phyloP scores from a whole-genome alignment of 352 stramenopile species.

The Peronospora belbahrii region DNA sequence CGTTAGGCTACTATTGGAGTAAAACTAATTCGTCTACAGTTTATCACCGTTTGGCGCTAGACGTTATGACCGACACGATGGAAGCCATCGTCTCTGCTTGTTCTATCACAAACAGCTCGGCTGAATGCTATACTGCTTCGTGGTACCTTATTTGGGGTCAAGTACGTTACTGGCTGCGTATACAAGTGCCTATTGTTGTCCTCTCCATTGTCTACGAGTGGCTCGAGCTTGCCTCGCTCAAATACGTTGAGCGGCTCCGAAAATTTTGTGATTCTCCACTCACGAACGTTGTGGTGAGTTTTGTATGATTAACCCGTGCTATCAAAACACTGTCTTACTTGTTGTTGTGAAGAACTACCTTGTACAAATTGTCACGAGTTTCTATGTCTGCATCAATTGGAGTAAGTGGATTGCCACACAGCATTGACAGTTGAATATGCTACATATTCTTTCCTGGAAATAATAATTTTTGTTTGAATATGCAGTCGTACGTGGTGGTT shows the following conservation, averaged over 20 bases:
- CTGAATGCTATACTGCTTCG: conserved; percentile 67
- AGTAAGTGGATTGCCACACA: conserved; percentile 49
- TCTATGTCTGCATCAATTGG: conserved; percentile 79
- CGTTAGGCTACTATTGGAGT: not conserved
- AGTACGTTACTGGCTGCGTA: conserved; percentile 67
- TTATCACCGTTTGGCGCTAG: not conserved
- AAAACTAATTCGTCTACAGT: conserved; percentile 5
- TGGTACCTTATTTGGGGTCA: conserved; percentile 81
- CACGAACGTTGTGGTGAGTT: conserved; percentile 52
- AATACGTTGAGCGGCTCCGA: conserved; percentile 60
- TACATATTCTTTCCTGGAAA: not conserved
- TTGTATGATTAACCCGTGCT: too few relatives aligned
- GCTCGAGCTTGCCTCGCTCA: conserved; percentile 60
- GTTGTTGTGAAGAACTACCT: conserved; percentile 50
- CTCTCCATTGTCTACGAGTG: conserved; percentile 75
- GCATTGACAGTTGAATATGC: conserved; percentile 9
- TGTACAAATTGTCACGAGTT: conserved; percentile 67
- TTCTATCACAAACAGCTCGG: conserved; percentile 43
- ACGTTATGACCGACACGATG: conserved; percentile 13
- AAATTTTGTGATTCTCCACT: conserved; percentile 60
- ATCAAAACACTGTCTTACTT: not conserved
- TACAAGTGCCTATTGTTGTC: conserved; percentile 60
- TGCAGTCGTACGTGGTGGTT: conserved; percentile 64
- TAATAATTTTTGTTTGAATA: conserved; percentile 3
- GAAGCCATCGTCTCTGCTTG: conserved; percentile 28